phyloP scores from a whole-genome alignment of 2,329 filamentous ascomycete species.

The Colletotrichum sp. region DNA sequence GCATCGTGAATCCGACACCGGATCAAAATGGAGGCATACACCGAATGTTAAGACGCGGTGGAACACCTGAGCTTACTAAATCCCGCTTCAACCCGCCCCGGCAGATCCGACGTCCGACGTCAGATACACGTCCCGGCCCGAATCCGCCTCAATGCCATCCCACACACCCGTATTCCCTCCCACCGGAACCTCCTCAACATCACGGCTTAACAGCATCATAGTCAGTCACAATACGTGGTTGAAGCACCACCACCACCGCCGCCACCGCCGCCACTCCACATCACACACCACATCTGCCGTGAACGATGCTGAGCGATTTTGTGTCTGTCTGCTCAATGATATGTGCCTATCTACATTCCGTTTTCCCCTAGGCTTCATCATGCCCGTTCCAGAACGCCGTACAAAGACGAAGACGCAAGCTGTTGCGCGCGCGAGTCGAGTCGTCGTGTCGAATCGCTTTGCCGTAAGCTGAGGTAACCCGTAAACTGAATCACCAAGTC shows the following conservation, averaged over 20 bases:
- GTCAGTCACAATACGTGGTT: not conserved
- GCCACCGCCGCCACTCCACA: not conserved
- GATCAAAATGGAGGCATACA: not conserved
- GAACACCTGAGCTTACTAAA: slow-evolving; percentile 5
- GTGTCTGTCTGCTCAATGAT: slow-evolving; percentile 17
- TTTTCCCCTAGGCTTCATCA: slow-evolving; percentile 22
- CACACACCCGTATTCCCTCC: not conserved
- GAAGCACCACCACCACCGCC: not conserved
- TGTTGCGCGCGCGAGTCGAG: slow-evolving; percentile 9
- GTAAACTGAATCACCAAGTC: slow-evolving; percentile 13
- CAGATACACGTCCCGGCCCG: slow-evolving; percentile 3
- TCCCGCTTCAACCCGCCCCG: not conserved
- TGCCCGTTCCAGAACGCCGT: slow-evolving; percentile 21
- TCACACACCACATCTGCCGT: not conserved
- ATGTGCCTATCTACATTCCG: slow-evolving; percentile 21
- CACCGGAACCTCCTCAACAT: not conserved
- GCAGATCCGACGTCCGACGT: slow-evolving; percentile 11
- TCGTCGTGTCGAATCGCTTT: slow-evolving; percentile 13
- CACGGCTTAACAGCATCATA: not conserved
- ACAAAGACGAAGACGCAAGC: slow-evolving; percentile 21
- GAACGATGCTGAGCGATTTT: slow-evolving; percentile 9
- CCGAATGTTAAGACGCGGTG: not conserved
- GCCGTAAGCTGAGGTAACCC: slow-evolving; percentile 10
- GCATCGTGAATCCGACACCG: slow-evolving; percentile 1
- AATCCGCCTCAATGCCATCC: not conserved